Base-by-base conservation (phyloP, 768 basidiomycete species). In the Termitomyces sp. region DNA sequence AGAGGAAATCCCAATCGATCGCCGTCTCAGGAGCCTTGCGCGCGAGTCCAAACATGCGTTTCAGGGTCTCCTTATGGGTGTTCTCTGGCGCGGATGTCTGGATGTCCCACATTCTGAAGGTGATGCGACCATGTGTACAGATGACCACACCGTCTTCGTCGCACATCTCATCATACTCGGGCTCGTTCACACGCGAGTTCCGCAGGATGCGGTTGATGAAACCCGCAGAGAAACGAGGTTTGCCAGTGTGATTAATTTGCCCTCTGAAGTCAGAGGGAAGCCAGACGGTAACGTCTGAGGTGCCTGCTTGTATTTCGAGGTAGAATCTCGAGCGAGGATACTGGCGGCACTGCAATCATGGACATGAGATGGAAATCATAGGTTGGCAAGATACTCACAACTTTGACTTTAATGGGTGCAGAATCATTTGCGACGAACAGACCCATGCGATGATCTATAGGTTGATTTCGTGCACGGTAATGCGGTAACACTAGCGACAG, bases 51-150 rank as follows among this genome's bases (percentile, higher is more conserved):
- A 89, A 87, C 59, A 89, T 75, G 50, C 87, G 79, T 68, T 82
- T 86, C 63, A 86, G 69, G 2, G 78, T 73, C 72, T 91, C 89
- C 69, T 81, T 84, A 57, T 80, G 81, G 48, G 73, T 58, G 48
- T 80, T 82, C 69, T 91, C 89, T 20, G 88, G 84, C 47, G 82
- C 77, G 62, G 81, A 78, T 16, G 84, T 82, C 61, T 80, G 79
- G 55, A 87, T 79, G 69, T 91, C 87, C 89, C 89, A 91, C 88
- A 90, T 90, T 33, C 84, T 83, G 70, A 91, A 87, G 3, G 78
- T 81, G 57, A 91, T 78, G 45, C 69, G 72, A 18, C 89, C 89
- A 18, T 66, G 65, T n/a, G 88, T 88, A 46, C 73, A 70, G 7
- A 91, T 80, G 50, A 85, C 72, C 50, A 90, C 82, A 66, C 85